Conservation (phyloP, 192 early-diverging fungal species). For the Thamnidium elegans region DNA sequence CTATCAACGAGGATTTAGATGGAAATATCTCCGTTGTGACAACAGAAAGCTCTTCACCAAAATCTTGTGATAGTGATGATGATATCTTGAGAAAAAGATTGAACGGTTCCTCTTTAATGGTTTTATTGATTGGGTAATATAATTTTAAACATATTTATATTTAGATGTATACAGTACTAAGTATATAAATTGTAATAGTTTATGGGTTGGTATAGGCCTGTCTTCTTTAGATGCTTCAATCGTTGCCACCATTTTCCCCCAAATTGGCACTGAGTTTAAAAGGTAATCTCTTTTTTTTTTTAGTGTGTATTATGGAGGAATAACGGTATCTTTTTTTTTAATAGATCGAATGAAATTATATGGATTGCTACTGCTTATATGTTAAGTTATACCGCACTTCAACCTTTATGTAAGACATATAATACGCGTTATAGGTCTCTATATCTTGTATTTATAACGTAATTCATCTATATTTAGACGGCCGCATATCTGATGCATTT, state of each 20-base stretch:
- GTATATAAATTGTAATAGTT: not conserved
- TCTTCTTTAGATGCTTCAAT: constrained; percentile 37
- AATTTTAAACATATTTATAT: not conserved
- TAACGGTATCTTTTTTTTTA: not conserved
- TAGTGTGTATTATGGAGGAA: not conserved
- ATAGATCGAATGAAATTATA: constrained; percentile 54
- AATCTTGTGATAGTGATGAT: not conserved
- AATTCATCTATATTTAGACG: constrained; percentile 28
- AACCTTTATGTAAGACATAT: constrained; percentile 62
- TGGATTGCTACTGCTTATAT: constrained; percentile 84
- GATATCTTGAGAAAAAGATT: constrained; percentile 18
- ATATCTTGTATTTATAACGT: not conserved
- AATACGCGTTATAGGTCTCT: not conserved
- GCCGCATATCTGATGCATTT: constrained; percentile 75
- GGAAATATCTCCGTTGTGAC: no score
- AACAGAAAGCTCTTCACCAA: not conserved
- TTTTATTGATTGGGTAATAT: constrained; percentile 18
- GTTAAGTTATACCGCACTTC: constrained; percentile 71
- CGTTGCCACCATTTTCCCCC: constrained; percentile 35
- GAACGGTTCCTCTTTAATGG: constrained; percentile 15
- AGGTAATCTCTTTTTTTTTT: constrained; percentile 18
- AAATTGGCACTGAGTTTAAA: constrained; percentile 41
- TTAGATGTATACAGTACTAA: not conserved
- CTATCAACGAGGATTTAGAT: not conserved
- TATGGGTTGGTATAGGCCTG: constrained; percentile 32